A percentile compares a stretch with the other conserved stretches of the same genome.
phyloP scores from a whole-genome alignment of 83 land plant genomes.

The Larix sibirica region DNA sequence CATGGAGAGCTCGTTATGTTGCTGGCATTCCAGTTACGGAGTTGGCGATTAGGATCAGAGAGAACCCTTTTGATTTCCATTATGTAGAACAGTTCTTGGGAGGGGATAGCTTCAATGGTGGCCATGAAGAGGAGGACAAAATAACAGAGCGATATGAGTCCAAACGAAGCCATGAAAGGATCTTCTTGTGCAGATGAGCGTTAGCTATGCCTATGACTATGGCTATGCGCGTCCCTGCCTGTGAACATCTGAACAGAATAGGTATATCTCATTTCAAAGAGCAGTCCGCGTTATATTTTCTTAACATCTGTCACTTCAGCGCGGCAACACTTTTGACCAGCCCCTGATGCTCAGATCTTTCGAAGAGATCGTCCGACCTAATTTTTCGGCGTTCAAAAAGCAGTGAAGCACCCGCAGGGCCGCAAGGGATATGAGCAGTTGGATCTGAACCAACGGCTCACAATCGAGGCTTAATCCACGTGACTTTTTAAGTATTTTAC shows the following conservation, averaged over 20 bases:
- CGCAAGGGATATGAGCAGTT: too few species aligned
- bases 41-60: constrained; percentile 35
- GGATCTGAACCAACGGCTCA: too few species aligned
- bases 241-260: background rate
- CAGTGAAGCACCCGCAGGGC: too few species aligned
- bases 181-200: background rate
- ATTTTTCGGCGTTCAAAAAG: too few species aligned
- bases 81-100: constrained; percentile 52
- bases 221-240: background rate
- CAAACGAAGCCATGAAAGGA: constrained; percentile 7
- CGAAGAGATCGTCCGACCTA: too few species aligned
- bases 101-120: background rate
- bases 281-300: too few species aligned
- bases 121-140: background rate
- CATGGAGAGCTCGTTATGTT: constrained; percentile 22
- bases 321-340: too few species aligned
- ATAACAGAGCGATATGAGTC: background rate
- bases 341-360: too few species aligned
- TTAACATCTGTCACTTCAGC: too few species aligned
- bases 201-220: background rate
- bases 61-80: constrained; percentile 29
- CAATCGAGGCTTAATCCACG: too few species aligned
- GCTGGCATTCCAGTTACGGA: constrained; percentile 33
- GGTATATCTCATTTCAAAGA: too few species aligned
- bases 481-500: too few species aligned